Base-by-base conservation (phyloP, 78 protist genomes). In the Speleostelium caveatum region DNA sequence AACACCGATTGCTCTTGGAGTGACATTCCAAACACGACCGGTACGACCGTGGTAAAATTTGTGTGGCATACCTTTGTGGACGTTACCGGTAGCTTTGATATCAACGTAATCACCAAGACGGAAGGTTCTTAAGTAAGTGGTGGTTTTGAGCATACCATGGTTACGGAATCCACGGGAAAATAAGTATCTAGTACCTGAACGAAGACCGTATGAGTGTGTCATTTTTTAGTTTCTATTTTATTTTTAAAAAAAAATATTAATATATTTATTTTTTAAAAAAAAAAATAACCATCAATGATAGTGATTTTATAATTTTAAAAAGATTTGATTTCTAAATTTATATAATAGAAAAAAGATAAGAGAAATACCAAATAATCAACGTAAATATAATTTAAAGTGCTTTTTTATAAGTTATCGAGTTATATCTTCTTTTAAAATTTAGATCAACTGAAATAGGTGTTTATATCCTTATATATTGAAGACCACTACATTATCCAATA, bases 11-110 rank as follows among this genome's bases (percentile, higher is more conserved):
- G 99, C 99, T 33, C 98, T 93, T 67, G 95, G 96, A 72, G 99
- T 94, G 60, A 99, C 97, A 97, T 98, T 98, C 99, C 97, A 99
- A 53, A 99, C 98, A 65, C 86, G 56, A 68, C 99, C 99, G 0
- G 99, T 99, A 79, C 92, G 95, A 69, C 99, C 99, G 93, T 99
- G 99, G 99, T 99, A 99, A 97, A 83, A 96, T 96, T 97, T 98
- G 99, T 98, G 97, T 75, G 99, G 99, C 99, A 99, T 98, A 60
- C 99, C 99, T 94, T 96, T 95, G 86, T 98, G 99, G 92, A 96
- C 71, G 19, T 99, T 94, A 6, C 97, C 96, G 94, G 98, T 95
- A 75, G 92, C 97, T 19, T 58, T 72, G 93, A 99, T 65, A 75
- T 98, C 99, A 35, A 99, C 99, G 92, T 33, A 75, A 59, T 99